Conservation (phyloP, 2,329 filamentous ascomycete species). For the Aspergillus intermedius region DNA sequence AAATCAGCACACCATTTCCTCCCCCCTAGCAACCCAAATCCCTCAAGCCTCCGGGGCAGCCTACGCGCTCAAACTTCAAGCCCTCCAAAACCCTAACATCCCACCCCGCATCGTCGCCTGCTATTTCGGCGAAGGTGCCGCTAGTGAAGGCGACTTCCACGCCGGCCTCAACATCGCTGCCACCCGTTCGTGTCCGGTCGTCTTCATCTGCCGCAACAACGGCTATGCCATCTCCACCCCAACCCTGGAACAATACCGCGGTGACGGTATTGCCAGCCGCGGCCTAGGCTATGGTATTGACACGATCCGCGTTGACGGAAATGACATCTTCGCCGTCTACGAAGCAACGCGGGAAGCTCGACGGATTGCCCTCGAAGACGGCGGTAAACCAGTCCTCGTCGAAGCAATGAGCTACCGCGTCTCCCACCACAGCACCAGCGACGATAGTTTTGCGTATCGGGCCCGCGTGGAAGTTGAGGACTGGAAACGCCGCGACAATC, state of each 20-base stretch:
- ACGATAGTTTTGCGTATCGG: conserved; percentile 94
- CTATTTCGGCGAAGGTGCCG: conserved; percentile 87
- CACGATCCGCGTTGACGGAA: conserved; percentile 87
- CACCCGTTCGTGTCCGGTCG: conserved; percentile 75
- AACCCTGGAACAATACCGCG: conserved; percentile 83
- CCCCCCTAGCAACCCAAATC: conserved; percentile 79
- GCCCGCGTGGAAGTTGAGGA: conserved; percentile 89
- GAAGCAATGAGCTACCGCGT: conserved; percentile 99
- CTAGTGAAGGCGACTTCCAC: conserved; percentile 87
- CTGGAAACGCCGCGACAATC: conserved; percentile 87
- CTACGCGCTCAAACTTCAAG: conserved; percentile 79
- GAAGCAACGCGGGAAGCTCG: conserved; percentile 73
- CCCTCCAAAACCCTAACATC: conserved; percentile 61
- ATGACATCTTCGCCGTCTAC: conserved; percentile 83
- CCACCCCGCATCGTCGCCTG: conserved; percentile 67
- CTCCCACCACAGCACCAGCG: conserved; percentile 91
- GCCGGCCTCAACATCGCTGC: conserved; percentile 86
- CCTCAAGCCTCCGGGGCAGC: conserved; percentile 82
- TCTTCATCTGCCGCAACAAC: conserved; percentile 91
- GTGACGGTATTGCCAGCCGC: conserved; percentile 81
- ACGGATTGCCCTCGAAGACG: conserved; percentile 68
- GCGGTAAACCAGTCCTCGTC: conserved; percentile 76
- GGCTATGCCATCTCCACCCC: conserved; percentile 87
- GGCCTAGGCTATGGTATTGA: conserved; percentile 91
- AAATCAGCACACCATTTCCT: conserved; percentile 71